phyloP scores from a whole-genome alignment of 306 rosid genomes.

The Psophocarpus tetragonolobus region DNA sequence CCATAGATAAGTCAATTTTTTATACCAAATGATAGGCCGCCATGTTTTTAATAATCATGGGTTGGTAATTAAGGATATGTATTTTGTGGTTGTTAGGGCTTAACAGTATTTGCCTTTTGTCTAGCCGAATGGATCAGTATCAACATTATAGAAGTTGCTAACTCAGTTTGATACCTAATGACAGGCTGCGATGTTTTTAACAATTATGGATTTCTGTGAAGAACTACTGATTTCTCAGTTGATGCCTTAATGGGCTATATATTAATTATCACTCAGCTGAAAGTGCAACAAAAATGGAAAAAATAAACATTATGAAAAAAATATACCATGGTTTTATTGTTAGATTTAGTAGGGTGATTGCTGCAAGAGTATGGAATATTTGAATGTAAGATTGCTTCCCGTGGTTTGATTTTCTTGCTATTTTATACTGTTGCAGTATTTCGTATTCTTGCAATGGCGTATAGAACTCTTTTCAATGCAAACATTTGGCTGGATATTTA shows the following conservation, averaged over 20 bases:
- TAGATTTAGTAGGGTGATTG: neutral
- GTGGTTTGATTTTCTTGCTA: neutral
- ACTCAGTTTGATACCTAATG: neutral
- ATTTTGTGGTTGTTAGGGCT: too few relatives aligned
- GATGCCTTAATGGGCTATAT: neutral
- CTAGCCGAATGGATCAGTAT: neutral
- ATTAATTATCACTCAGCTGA: constrained; percentile 8
- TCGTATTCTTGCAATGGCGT: neutral
- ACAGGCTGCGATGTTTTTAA: neutral
- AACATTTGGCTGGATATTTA: neutral
- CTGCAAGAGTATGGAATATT: neutral
- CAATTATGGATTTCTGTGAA: constrained; percentile 1
- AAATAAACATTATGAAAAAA: neutral
- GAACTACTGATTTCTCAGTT: constrained; percentile 3
- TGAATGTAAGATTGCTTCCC: neutral
- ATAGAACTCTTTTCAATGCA: constrained; percentile 1
- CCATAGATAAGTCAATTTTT: too few relatives aligned
- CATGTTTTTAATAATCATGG: too few relatives aligned
- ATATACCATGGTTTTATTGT: neutral
- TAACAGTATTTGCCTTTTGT: too few relatives aligned
- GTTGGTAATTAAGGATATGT: too few relatives aligned
- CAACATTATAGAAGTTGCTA: neutral
- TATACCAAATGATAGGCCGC: too few relatives aligned
- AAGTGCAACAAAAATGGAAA: neutral
- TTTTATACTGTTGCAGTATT: neutral